Evolutionary conservation across 2,329 filamentous ascomycete species (phyloP), one percentile per base, ranked within the genome.

Genomic region (Lachnellula willkommii): DNA sequence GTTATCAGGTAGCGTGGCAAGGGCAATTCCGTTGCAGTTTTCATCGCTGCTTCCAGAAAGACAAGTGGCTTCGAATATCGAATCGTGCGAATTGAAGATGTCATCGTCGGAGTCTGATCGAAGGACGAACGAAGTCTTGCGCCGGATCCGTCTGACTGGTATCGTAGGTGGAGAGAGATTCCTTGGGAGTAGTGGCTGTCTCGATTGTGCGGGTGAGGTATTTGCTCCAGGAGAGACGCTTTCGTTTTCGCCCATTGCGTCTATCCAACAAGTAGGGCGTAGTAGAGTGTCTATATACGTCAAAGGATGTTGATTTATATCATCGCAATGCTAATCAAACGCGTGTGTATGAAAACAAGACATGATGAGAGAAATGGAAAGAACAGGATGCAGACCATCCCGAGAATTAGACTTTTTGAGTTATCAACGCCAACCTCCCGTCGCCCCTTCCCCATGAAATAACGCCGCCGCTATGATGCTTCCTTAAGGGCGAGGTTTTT

Each of bases 31-130:
- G 42, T 63, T 53, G 15, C 46, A 48, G 42, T 57, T 65, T 6
- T 66, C 66, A 14, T 68, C 68, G 47, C 67, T 68, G 48, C 61
- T 66, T 7, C 63, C 65, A 1, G 73, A 73, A 24, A 72, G 59
- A 54, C 64, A 70, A n/a, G 63, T 60, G 32, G 72, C 72, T 56
- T 74, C 71, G 60, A 66, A 73, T 28, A 74, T 66, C 15, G 72
- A 74, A 46, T 65, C 63, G 52, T 71, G 71, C 3, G 69, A 62
- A 58, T 71, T 74, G 2, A 71, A 69, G 24, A 60, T 62, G 14
- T 66, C 68, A 49, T 74, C 71, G 1, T 72, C 73, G 3, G 73
- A 74, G 56, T 74, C 71, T 3, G 54, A 46, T 20, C 54, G 63
- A 5, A 60, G 56, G 7, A 63, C 45, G 53, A 69, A 68, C 15